A percentile compares a stretch with the other conserved stretches of the same genome.
Evolutionary conservation across 805 yeast species (phyloP).

Genomic region (Huiozyma naganishii): DNA sequence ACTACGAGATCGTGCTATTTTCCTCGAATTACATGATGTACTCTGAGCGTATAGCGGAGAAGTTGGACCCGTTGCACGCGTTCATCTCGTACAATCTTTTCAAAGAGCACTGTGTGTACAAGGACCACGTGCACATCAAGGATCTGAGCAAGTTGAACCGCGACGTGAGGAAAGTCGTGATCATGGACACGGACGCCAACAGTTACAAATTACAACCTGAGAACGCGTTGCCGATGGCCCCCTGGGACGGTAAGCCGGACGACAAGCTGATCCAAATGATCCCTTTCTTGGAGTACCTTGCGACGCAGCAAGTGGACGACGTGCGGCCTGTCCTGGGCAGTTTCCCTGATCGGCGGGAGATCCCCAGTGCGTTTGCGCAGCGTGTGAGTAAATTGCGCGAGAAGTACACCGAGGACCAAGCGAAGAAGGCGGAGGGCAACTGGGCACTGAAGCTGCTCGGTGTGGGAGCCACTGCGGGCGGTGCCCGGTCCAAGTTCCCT

Average conservation of each 20-base stretch:
- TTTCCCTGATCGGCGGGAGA: slow-evolving; percentile 51
- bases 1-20: slow-evolving; percentile 90
- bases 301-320: slow-evolving; percentile 75
- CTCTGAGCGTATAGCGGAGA: slow-evolving; percentile 73
- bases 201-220: slow-evolving; percentile 79
- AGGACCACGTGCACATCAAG: slow-evolving; percentile 82
- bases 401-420: slow-evolving; percentile 52
- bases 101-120: slow-evolving; percentile 78
- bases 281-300: slow-evolving; percentile 89
- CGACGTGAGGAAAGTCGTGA: slow-evolving; percentile 70
- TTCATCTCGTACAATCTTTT: slow-evolving; percentile 76
- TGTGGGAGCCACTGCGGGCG: slow-evolving; percentile 21
- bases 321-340: slow-evolving; percentile 80
- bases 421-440: slow-evolving; percentile 32
- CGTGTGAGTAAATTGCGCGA: slow-evolving; percentile 71
- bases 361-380: slow-evolving; percentile 68
- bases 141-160: slow-evolving; percentile 87
- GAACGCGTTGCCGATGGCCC: slow-evolving; percentile 74
- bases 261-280: slow-evolving; percentile 71
- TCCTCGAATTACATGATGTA: slow-evolving; percentile 77
- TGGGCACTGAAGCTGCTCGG: slow-evolving; percentile 59
- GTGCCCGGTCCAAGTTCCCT: slow-evolving; percentile 39
- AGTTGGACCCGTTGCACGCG: slow-evolving; percentile 89
- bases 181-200: slow-evolving; percentile 68
- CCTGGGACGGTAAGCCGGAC: slow-evolving; percentile 82